Base-by-base conservation (phyloP, 2,329 filamentous ascomycete species). In the Orbilia ellipsospora region DNA sequence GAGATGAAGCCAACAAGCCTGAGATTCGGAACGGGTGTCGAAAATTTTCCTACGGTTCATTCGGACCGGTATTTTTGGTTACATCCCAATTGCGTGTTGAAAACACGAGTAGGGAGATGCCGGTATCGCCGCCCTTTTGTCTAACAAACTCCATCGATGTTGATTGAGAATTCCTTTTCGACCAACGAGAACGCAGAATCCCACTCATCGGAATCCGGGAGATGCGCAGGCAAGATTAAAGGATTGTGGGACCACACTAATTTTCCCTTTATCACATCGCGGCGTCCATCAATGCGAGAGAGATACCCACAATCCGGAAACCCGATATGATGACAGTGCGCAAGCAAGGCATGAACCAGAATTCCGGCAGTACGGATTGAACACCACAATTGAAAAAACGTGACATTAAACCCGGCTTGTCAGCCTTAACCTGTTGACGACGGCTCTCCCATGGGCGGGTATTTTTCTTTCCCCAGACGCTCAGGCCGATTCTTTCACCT, bases 291-390 rank as follows among this genome's bases (percentile, higher is more conserved):
- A 44, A 20, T 20, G 23, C 44, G n/a, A 50, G 18, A 15, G 51
- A 52, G 61, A 66, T 61, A 73, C 52, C 69, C 69, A 73, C 69
- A 66, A 73, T 73, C 69, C 69, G 69, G 61, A 73, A 66, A 42
- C 57, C 69, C 69, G 69, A 73, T 73, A 70, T 48, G 54, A 60
- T 51, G 69, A 61, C 69, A 66, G 69, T 73, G 69, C 69, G 69
- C 69, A 73, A 73, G 61, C 51, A 61, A 56, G 66, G 69, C 69
- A 73, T 66, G 69, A 73, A 62, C n/a, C 16, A 66, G 59, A 64
- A 50, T 31, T 20, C 7, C 55, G 42, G n/a, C 65, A 61, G 36
- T 13, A 15, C 44, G 44, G 52, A 18, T 55, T n/a, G 31, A 40
- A n/a, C 13, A 66, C 36, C 20, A 28, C 28, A 48, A 23, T 48